Base-by-base conservation (phyloP, 2,329 filamentous ascomycete species). In the Ascochyta pisi region DNA sequence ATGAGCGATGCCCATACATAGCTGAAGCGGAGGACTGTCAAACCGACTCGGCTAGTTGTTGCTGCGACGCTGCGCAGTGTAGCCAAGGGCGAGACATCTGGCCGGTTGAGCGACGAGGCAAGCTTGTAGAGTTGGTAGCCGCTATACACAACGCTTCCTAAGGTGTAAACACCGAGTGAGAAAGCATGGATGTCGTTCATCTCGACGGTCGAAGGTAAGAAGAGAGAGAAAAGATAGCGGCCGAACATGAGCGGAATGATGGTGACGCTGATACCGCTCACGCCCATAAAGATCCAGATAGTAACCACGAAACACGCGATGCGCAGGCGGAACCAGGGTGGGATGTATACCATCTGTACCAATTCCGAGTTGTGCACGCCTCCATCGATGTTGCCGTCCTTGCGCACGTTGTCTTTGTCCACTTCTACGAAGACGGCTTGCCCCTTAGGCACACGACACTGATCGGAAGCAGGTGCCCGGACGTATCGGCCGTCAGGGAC, bases 181-280 rank as follows among this genome's bases (percentile, higher is more conserved):
- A 97, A 96, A 12, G 95, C 94, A 68, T 99, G 98, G 24, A 99
- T 90, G 73, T 99, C 95, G 75, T 98, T 99, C 70, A 94, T 89
- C 58, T 90, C 68, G 7, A 74, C 66, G 1, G 66, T 83, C 0
- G 82, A 77, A 4, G 92, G 91, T 38, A 96, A 86, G 31, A 93
- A 77, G 26, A 83, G 78, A 42, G 87, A 86, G 71, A 97, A 90
- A 58, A 98, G 82, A 54, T 82, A 83, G 26, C 95, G 89, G 2
- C 95, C 95, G 69, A 96, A 86, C 6, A 96, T 82, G 4, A 99
- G 83, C 0, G 95, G 96, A 0, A 96, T 78, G 58, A 99, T 89
- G 1, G 95, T 97, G 60, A 91, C 86, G 62, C 89, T 86, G 54
- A 98, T 86, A 23, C 95, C 95, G 0, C 91, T 96, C 12, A 89